A percentile compares a stretch with the other conserved stretches of the same genome.
These are phyloP conservation scores for Cenchrus americanus DNA, from an alignment of 176 grass and related monocot species.

Conservation along the genomic window DNA sequence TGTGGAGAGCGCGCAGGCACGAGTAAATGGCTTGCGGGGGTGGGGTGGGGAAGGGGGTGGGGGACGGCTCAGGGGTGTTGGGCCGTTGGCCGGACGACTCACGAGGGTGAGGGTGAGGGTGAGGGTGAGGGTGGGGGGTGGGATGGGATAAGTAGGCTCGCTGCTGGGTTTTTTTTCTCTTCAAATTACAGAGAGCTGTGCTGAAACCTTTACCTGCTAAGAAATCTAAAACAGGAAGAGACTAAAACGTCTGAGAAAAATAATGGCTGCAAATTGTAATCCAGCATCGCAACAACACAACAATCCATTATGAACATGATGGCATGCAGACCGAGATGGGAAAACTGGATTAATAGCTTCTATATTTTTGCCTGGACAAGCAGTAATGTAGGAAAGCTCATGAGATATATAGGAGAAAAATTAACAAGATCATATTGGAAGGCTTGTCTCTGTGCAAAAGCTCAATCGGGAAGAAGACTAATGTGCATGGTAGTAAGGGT, in stretches of 20 bases:
- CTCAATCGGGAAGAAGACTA: neutral
- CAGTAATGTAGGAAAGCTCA: neutral
- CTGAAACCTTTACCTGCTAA: neutral
- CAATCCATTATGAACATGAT: neutral
- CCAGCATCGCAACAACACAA: neutral
- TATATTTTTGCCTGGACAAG: neutral
- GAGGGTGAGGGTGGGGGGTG: too few relatives aligned
- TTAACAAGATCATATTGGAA: too few relatives aligned
- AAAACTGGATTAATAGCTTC: conserved; percentile 3
- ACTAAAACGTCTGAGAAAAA: conserved; percentile 6
- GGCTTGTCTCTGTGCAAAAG: neutral
- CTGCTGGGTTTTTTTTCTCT: too few relatives aligned
- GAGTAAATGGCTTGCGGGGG: too few relatives aligned
- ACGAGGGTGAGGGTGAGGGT: too few relatives aligned
- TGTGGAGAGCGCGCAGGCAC: too few relatives aligned
- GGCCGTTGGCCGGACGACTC: too few relatives aligned
- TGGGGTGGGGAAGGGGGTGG: too few relatives aligned
- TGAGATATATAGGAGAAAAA: neutral
- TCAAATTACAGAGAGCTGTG: too few relatives aligned
- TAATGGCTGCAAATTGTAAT: neutral
- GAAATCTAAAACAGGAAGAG: conserved; percentile 6
- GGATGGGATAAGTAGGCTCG: too few relatives aligned
- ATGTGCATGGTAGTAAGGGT: neutral
- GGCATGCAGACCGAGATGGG: neutral
- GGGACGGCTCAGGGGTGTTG: too few relatives aligned